Percentiles rank a stretch among this genome's conserved stretches.
These are phyloP conservation scores for Wickerhamiella spandovensis DNA, from an alignment of 805 yeast species.

Conservation along the genomic window DNA sequence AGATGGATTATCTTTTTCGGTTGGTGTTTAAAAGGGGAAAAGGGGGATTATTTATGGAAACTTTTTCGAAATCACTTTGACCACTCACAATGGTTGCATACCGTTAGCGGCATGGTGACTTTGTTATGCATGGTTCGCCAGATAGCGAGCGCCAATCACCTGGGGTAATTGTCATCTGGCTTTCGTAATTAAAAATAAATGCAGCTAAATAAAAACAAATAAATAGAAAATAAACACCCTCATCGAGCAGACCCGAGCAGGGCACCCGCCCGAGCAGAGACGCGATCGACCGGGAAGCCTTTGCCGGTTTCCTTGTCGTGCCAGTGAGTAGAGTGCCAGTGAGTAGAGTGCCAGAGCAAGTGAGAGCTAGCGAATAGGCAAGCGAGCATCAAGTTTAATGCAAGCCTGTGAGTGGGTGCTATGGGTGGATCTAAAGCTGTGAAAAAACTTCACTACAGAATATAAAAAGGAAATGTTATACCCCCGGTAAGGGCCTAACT, in stretches of 20 bases:
- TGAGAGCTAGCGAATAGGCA: no score
- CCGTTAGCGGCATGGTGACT: not conserved
- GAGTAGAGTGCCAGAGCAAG: no score
- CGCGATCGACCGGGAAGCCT: no score
- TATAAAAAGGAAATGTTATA: not conserved
- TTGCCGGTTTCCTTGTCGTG: no score
- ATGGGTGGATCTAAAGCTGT: no score
- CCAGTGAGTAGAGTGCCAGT: no score
- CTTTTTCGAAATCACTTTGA: not conserved
- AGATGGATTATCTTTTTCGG: not conserved
- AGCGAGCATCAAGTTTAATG: no score
- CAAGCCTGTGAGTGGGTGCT: not conserved
- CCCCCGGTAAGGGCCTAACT: conserved; percentile 5
- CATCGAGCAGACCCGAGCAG: no score
- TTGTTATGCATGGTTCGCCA: not conserved
- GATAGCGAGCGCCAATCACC: not conserved
- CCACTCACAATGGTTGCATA: not conserved
- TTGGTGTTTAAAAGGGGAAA: not conserved
- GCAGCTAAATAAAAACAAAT: not conserved
- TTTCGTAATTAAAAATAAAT: no score
- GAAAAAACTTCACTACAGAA: not conserved
- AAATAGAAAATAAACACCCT: no score
- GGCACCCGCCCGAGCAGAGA: no score
- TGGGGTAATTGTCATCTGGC: not conserved
- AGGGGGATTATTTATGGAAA: not conserved